phyloP scores from a whole-genome alignment of 768 basidiomycete genomes.

The Tulasnella sp. region DNA sequence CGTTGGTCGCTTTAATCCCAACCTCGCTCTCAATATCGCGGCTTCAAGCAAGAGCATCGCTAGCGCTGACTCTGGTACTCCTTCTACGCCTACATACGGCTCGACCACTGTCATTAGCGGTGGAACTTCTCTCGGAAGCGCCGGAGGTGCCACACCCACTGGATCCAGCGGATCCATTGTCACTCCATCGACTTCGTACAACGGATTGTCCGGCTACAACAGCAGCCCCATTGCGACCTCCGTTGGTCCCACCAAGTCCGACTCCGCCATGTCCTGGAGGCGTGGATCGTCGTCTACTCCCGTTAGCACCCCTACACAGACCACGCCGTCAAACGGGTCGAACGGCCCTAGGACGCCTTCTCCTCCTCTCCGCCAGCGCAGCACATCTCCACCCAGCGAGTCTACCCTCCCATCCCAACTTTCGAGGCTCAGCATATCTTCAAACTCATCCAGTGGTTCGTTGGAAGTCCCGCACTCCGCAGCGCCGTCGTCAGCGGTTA shows the following conservation, averaged over 20 bases:
- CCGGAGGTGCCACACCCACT: slow-evolving; percentile 23
- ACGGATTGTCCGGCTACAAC: slow-evolving; percentile 12
- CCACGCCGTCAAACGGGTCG: slow-evolving; percentile 33
- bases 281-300: slow-evolving; percentile 49
- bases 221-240: slow-evolving; percentile 14
- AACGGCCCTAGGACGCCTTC: slow-evolving; percentile 38
- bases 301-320: slow-evolving; percentile 59
- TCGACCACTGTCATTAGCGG: slow-evolving; percentile 62
- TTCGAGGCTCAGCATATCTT: neutral
- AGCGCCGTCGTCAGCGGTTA: slow-evolving; percentile 4
- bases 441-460: neutral
- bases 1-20: slow-evolving; percentile 30
- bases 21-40: slow-evolving; percentile 23
- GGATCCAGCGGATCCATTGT: slow-evolving; percentile 18
- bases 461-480: neutral
- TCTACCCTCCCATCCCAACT: neutral
- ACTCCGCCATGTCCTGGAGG: slow-evolving; percentile 70
- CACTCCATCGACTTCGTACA: slow-evolving; percentile 12
- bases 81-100: slow-evolving; percentile 40
- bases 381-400: slow-evolving; percentile 54
- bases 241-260: slow-evolving; percentile 62
- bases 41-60: slow-evolving; percentile 25
- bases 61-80: slow-evolving; percentile 26
- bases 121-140: slow-evolving; percentile 55
- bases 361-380: slow-evolving; percentile 45